These are phyloP conservation scores for Trametopsis cervina DNA, from an alignment of 768 basidiomycete species.

Conservation along the genomic window DNA sequence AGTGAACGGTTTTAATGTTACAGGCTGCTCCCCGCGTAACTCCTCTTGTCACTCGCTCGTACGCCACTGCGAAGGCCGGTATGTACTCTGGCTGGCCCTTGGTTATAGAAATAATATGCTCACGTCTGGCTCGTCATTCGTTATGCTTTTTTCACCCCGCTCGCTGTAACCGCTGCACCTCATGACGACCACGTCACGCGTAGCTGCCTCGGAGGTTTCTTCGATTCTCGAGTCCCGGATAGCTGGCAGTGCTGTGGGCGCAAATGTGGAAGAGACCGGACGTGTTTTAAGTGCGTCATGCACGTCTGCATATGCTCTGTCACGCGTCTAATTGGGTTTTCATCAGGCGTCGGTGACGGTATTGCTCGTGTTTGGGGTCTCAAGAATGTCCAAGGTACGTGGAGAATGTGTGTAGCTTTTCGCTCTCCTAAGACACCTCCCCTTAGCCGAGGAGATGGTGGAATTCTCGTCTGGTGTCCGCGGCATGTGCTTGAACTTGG, in stretches of 20 bases:
- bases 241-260: slow-evolving; percentile 82
- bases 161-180: slow-evolving; percentile 1
- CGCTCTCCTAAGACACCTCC: not conserved
- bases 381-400: slow-evolving; percentile 91
- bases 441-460: slow-evolving; percentile 98
- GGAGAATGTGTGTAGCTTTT: not conserved
- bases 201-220: slow-evolving; percentile 98
- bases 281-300: slow-evolving; percentile 85
- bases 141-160: slow-evolving; percentile 7
- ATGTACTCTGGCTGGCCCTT: slow-evolving; percentile 21
- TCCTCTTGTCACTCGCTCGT: slow-evolving; percentile 64
- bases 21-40: slow-evolving; percentile 37
- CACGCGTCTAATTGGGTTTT: slow-evolving; percentile 19
- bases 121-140: slow-evolving; percentile 10
- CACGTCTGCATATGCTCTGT: not conserved
- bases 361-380: slow-evolving; percentile 99
- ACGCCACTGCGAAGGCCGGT: slow-evolving; percentile 99
- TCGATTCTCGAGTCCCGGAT: slow-evolving; percentile 99
- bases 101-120: not conserved
- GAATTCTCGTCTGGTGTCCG: slow-evolving; percentile 99
- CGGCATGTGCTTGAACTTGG: slow-evolving; percentile 99
- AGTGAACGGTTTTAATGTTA: slow-evolving; percentile 9
- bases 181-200: slow-evolving; percentile 6
- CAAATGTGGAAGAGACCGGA: slow-evolving; percentile 98
- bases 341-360: slow-evolving; percentile 96